Base-by-base conservation (phyloP, 129 eudicot genomes). In the Cynara cardunculus region DNA sequence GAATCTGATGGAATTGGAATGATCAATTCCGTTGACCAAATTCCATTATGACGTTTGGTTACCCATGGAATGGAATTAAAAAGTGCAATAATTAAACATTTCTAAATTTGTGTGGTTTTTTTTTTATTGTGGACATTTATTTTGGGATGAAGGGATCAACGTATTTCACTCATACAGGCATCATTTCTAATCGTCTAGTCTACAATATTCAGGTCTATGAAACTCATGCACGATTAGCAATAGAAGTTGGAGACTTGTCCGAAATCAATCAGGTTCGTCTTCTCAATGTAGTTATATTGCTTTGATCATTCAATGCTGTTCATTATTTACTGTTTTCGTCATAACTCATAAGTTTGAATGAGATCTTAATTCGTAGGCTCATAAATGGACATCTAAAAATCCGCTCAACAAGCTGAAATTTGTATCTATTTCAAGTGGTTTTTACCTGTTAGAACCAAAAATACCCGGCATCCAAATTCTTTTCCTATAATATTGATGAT, bases 141-240 rank as follows among this genome's bases (percentile, higher is more conserved):
- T 41, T n/a, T 18, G 65, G 65, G 65, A 56, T 10, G 22, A 19
- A 56, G 65, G 65, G 65, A 56, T n/a, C n/a, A 74, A 30, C 7
- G 19, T 27, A 21, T 64, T 34, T 81, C 4, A 30, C 49, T 74
- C 25, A 18, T 62, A 7, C 22, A 3, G 44, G 26, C 25, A 49
- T 69, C 11, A n/a, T 76, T 69, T 76, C 34, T 76, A 69, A n/a
- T 39, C 24, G 32, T 81, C 22, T 25, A 39, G 25, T 71, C 25
- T 80, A 24, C 73, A 21, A 44, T 37, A 83, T 68, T 82, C 88
- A 95, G 99, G 99, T 95, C 18, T 95, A 95, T 83, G 99, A 95
- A 87, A 90, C 97, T 75, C 99, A 92, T 90, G 99, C 97, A 73
- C 86, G 97, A 62, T 85, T 92, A 84, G 97, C 99, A 71, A 93